phyloP scores from a whole-genome alignment of 2,329 filamentous ascomycete species.

The Colletotrichum trifolii region DNA sequence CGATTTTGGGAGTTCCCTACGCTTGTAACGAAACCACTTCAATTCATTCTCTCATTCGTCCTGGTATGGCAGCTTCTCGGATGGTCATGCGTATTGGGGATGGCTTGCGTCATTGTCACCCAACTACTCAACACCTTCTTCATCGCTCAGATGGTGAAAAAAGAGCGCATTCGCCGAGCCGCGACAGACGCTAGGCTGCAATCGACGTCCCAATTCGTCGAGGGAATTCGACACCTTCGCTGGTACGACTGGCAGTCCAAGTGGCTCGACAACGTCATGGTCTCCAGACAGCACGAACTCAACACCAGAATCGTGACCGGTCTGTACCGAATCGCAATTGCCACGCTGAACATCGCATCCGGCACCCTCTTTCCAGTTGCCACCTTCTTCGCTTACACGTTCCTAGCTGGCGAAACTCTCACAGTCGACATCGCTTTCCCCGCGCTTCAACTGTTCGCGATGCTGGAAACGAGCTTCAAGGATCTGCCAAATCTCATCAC shows the following conservation, averaged over 20 bases:
- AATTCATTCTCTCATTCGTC: conserved; percentile 77
- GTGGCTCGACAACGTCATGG: conserved; percentile 78
- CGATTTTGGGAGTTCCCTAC: conserved; percentile 87
- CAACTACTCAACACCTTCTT: conserved; percentile 77
- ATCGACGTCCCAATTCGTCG: conserved; percentile 85
- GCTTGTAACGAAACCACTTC: conserved; percentile 81
- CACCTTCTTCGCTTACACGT: conserved; percentile 84
- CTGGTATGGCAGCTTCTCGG: conserved; percentile 85
- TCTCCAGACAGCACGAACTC: conserved; percentile 75
- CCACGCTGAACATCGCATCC: conserved; percentile 76
- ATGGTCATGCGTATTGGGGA: conserved; percentile 79
- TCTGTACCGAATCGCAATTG: conserved; percentile 71
- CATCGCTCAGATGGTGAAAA: conserved; percentile 72
- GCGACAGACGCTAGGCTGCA: conserved; percentile 84
- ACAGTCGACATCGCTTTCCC: conserved; percentile 88
- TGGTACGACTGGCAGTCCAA: conserved; percentile 87
- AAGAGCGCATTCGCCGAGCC: conserved; percentile 76
- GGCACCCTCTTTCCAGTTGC: conserved; percentile 82
- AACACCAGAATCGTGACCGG: conserved; percentile 72
- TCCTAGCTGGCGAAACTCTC: conserved; percentile 73
- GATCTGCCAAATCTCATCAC: conserved; percentile 82
- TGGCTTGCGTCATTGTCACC: conserved; percentile 75
- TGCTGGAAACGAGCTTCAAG: conserved; percentile 78
- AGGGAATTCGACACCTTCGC: conserved; percentile 82
- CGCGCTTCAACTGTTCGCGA: conserved; percentile 81